Base-by-base conservation (phyloP, 148 eudicot species). In the Persicaria maculosa region DNA sequence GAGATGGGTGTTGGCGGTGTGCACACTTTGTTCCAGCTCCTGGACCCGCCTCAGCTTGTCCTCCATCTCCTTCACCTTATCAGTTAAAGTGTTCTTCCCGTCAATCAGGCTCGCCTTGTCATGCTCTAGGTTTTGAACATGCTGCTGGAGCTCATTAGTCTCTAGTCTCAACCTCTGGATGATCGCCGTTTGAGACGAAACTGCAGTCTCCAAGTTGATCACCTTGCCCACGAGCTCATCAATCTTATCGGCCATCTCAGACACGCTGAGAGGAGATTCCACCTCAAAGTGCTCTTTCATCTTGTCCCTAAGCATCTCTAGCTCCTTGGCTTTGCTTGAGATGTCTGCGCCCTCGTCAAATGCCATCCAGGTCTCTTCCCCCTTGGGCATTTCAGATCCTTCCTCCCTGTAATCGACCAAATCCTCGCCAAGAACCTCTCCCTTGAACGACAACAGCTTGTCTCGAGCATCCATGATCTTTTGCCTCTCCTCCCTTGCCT, bases 201-300 rank as follows among this genome's bases (percentile, higher is more conserved):
- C 91, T 4, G 92, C 77, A 52, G 84, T 85, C 79, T 92, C 92
- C 70, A 92, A 77, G 80, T 76, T 85, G 40, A 92, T 88, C 79
- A 95, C 96, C 84, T 88, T 91, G 78, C 77, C 85, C 44, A 95
- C 99, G 62, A 95, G 88, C 80, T 89, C 90, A 72, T 95, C 97
- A 3, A 95, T 85, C 77, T 88, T 95, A 76, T 90, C 97, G 9
- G 90, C 93, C 85, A 95, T 74, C 76, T 86, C 87, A 10, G 88
- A 74, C 65, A 92, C 94, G 2, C 83, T 82, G 20, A 86, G 77
- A 76, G 67, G 73, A 16, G 80, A 78, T 68, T 78, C 82, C 5
- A 61, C 80, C 36, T 85, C 83, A 76, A 84, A 84, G 17, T 87
- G 84, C 61, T 86, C 87, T 53, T 86, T 84, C 4, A 83, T 79